Evolutionary conservation across 805 yeast genomes (phyloP), one percentile per base, ranked within the genome.

Genomic region (Candida chauliodis): DNA sequence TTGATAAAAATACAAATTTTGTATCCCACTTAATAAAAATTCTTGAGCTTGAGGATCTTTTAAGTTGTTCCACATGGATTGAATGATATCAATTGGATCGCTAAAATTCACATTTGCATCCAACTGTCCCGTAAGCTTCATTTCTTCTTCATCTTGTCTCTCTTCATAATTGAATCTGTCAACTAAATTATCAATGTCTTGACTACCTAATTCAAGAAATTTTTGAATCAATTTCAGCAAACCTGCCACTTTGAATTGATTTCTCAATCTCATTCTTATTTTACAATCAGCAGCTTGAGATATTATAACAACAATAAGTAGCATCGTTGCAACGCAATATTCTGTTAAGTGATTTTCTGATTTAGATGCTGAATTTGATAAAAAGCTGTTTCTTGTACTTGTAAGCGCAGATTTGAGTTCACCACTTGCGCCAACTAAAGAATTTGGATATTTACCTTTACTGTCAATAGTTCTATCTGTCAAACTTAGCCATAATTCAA

Each of bases 361-460:
- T 24, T 37, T 36, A 10, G 22, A 14, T 35, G 71, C 71, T 22
- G 73, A 66, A 17, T 61, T 61, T 0, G 79, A 76, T 2, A 69
- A 64, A 8, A 5, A 11, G n/a, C 22, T 29, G 18, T 25, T 36
- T 25, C 29, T 22, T 27, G 38, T 13, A 11, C 13, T 4, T 17
- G 32, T 16, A 42, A 55, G 56, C 5, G 61, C 60, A 9, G 73
- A 58, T 42, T 78, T 80, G 38, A 79, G 73, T 48, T 91, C 97
- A 8, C 83, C 93, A 42, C 87, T 81, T 0, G 96, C 95, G 2
- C 97, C 97, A 7, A 91, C 98, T 51, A 83, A 59, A 1, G 96
- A 86, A 8, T 96, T 96, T 74, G 85, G 72, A 45, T 65, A 66
- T 50, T 79, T 83, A 6, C 98, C 98, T 49, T 90, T 74, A 2